Evolutionary conservation across 2,329 filamentous ascomycete species (phyloP).

Genomic region (Calycina marina): DNA sequence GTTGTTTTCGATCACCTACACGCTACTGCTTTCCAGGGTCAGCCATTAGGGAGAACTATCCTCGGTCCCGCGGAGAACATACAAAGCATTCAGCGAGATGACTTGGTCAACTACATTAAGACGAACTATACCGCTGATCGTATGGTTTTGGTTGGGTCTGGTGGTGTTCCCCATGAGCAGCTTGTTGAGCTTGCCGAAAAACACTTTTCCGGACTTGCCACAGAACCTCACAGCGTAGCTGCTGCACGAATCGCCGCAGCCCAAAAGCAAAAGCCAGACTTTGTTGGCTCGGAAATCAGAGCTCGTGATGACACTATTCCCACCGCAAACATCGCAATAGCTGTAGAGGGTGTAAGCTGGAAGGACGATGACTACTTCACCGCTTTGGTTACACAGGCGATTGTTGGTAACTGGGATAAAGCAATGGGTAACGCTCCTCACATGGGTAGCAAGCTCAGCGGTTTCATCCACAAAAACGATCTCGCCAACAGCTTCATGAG

Average conservation of each 20-base stretch:
- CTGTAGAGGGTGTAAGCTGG: constrained; percentile 99
- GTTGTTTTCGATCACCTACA: constrained; percentile 99
- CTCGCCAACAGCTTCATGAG: constrained; percentile 99
- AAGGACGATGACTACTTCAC: constrained; percentile 99
- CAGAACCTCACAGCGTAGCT: constrained; percentile 59
- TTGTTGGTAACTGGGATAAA: constrained; percentile 99
- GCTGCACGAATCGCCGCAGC: constrained; percentile 51
- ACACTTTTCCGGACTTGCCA: constrained; percentile 73
- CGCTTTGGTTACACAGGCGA: constrained; percentile 90
- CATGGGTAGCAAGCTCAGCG: constrained; percentile 95
- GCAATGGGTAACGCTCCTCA: constrained; percentile 95
- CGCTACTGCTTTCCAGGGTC: constrained; percentile 92
- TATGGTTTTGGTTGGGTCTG: constrained; percentile 95
- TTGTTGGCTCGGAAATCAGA: constrained; percentile 90
- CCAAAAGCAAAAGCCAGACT: constrained; percentile 79
- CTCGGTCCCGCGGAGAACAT: constrained; percentile 98
- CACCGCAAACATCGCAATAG: constrained; percentile 94
- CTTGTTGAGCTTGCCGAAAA: constrained; percentile 94
- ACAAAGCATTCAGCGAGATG: constrained; percentile 80
- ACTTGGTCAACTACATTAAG: constrained; percentile 94
- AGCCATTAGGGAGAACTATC: constrained; percentile 94
- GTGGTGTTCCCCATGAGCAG: constrained; percentile 84
- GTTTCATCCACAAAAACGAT: constrained; percentile 84
- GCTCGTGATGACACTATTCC: constrained; percentile 93
- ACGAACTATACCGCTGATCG: constrained; percentile 99